Conservation (phyloP, 768 basidiomycete genomes). For the Mycena belliarum region DNA sequence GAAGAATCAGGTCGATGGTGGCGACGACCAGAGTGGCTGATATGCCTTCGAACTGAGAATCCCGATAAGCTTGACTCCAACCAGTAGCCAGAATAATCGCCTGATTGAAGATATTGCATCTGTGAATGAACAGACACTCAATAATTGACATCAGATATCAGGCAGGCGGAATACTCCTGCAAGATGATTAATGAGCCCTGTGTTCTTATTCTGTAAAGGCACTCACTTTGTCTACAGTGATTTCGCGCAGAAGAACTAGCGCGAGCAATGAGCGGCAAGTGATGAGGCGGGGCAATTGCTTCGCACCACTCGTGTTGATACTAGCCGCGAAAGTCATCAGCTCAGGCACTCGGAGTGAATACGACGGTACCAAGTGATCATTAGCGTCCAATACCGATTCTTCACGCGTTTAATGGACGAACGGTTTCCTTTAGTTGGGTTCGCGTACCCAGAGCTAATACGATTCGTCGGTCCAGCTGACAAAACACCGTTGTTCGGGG, state of each 20-base stretch:
- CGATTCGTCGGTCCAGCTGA: background rate
- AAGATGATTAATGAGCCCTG: background rate
- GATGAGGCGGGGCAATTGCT: too few species aligned
- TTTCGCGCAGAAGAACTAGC: slow-evolving; percentile 1
- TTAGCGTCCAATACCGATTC: slow-evolving; percentile 13
- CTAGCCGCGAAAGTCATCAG: background rate
- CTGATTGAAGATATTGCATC: slow-evolving; percentile 9
- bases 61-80: background rate
- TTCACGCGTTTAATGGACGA: background rate
- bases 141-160: background rate
- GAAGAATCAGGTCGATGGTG: slow-evolving; percentile 3
- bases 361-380: slow-evolving; percentile 7
- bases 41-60: slow-evolving; percentile 2
- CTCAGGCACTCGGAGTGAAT: background rate
- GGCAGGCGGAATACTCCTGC: background rate
- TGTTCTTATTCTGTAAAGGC: background rate
- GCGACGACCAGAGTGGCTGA: slow-evolving; percentile 9
- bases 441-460: slow-evolving; percentile 3
- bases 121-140: background rate
- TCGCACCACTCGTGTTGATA: slow-evolving; percentile 4
- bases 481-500: background rate
- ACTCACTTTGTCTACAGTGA: slow-evolving; percentile 2
- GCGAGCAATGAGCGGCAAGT: background rate
- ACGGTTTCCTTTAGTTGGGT: background rate
- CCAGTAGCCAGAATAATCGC: background rate